Percentiles rank a stretch among this genome's conserved stretches.
These are phyloP conservation scores for Omphalea diandra DNA, from an alignment of 441 rosid genomes.

Conservation along the genomic window DNA sequence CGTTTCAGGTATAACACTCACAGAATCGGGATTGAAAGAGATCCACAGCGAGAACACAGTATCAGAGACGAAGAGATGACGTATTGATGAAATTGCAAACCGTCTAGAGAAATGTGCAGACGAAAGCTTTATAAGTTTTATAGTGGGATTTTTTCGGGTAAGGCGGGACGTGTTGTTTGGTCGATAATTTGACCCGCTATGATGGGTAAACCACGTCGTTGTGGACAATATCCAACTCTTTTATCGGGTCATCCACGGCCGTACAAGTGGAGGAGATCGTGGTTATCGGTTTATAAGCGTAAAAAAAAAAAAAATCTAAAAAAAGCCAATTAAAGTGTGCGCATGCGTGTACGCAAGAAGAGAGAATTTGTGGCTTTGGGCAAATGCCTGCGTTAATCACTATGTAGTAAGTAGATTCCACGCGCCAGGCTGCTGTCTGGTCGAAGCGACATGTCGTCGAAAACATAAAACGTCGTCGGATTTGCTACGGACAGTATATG, in stretches of 20 bases:
- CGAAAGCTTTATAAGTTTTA: conserved; percentile 8
- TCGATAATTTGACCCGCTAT: conserved; percentile 36
- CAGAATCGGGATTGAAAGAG: conserved; percentile 21
- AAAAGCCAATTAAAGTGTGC: not conserved
- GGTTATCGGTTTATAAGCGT: not conserved
- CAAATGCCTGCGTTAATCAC: too few species aligned
- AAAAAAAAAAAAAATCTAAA: not conserved
- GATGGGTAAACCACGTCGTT: conserved; percentile 27
- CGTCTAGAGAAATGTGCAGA: conserved; percentile 24
- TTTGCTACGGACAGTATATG: not conserved
- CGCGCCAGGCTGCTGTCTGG: too few species aligned
- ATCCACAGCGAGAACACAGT: conserved; percentile 24
- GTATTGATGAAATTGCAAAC: conserved; percentile 28
- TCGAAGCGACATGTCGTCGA: not conserved
- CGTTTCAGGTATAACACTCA: conserved; percentile 10
- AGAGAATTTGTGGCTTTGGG: not conserved
- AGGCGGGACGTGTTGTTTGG: conserved; percentile 33
- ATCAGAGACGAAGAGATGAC: conserved; percentile 14
- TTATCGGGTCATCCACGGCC: not conserved
- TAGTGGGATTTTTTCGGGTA: conserved; percentile 4
- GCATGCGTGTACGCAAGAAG: not conserved
- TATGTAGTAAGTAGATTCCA: not conserved
- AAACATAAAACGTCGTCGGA: not conserved
- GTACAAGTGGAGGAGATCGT: not conserved
- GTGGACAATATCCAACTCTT: not conserved